Percentiles rank a stretch among this genome's conserved stretches.
Conservation (phyloP, 768 basidiomycete species). For the Bullera alba region DNA sequence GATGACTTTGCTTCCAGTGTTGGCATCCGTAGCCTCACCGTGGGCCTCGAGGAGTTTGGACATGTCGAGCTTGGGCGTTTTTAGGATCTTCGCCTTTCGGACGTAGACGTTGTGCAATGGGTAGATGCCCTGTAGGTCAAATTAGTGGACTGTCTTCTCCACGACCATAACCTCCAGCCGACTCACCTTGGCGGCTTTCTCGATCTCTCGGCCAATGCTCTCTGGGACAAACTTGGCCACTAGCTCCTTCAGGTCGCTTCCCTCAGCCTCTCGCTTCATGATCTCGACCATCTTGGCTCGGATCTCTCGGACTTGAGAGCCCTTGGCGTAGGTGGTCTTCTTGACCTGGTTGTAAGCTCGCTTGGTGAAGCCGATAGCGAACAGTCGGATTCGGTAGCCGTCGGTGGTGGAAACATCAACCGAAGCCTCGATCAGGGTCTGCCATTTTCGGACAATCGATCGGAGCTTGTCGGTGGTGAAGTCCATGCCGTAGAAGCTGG, state of each 20-base stretch:
- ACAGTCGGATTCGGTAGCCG: constrained; percentile 97
- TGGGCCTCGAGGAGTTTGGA: constrained; percentile 94
- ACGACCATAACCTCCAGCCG: not conserved
- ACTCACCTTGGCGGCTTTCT: constrained; percentile 68
- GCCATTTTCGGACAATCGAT: constrained; percentile 99
- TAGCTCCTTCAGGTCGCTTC: constrained; percentile 79
- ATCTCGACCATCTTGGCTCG: constrained; percentile 94
- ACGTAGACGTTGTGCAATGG: constrained; percentile 98
- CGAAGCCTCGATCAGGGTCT: constrained; percentile 96
- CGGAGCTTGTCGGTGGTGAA: constrained; percentile 99
- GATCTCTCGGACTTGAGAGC: constrained; percentile 91
- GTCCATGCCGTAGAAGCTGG: constrained; percentile 99
- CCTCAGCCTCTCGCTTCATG: constrained; percentile 78
- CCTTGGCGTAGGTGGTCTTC: constrained; percentile 98
- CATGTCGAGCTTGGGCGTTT: constrained; percentile 92
- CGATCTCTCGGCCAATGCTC: constrained; percentile 97
- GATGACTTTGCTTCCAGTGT: constrained; percentile 79
- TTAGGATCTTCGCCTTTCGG: constrained; percentile 98
- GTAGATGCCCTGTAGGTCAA: constrained; percentile 69
- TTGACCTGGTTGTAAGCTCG: constrained; percentile 90
- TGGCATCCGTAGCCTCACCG: constrained; percentile 86
- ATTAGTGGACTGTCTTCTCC: not conserved
- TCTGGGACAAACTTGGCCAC: constrained; percentile 99
- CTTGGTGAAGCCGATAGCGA: constrained; percentile 98
- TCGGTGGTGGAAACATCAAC: constrained; percentile 99